Evolutionary conservation across 2,329 filamentous ascomycete genomes (phyloP).

Genomic region (Alternaria longipes): DNA sequence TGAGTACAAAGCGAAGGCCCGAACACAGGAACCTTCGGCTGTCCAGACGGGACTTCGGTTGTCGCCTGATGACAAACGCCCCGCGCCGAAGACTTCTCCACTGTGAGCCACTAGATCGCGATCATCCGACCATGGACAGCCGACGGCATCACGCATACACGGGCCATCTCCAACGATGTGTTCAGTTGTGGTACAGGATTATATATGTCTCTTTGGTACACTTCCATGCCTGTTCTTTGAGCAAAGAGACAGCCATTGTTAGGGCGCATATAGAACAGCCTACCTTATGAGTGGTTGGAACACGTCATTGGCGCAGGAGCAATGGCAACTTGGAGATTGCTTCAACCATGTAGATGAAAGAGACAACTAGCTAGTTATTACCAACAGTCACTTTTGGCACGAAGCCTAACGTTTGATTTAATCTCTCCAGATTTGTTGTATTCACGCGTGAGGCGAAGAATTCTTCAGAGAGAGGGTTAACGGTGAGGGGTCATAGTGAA

Average conservation of each 20-base stretch:
- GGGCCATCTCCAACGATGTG: not conserved
- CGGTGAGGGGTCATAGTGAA: not conserved
- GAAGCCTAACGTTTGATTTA: not conserved
- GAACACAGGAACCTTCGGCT: not conserved
- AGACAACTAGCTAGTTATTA: not conserved
- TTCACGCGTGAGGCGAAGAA: not conserved
- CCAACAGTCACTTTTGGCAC: not conserved
- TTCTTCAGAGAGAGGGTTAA: not conserved
- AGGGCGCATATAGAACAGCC: not conserved
- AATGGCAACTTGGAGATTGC: not conserved
- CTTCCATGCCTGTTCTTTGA: not conserved
- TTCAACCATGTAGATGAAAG: not conserved
- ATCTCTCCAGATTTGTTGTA: not conserved
- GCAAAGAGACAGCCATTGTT: not conserved
- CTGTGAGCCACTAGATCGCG: not conserved
- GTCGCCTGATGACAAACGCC: not conserved
- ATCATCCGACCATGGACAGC: not conserved
- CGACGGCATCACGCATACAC: not conserved
- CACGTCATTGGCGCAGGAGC: not conserved
- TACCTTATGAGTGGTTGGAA: not conserved
- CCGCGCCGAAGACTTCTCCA: constrained; percentile 4
- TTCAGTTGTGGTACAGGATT: not conserved
- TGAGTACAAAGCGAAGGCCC: constrained; percentile 1
- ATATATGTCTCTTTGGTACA: not conserved
- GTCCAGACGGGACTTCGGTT: not conserved